phyloP scores from a whole-genome alignment of 768 basidiomycete species.

The Dioszegia crocea region DNA sequence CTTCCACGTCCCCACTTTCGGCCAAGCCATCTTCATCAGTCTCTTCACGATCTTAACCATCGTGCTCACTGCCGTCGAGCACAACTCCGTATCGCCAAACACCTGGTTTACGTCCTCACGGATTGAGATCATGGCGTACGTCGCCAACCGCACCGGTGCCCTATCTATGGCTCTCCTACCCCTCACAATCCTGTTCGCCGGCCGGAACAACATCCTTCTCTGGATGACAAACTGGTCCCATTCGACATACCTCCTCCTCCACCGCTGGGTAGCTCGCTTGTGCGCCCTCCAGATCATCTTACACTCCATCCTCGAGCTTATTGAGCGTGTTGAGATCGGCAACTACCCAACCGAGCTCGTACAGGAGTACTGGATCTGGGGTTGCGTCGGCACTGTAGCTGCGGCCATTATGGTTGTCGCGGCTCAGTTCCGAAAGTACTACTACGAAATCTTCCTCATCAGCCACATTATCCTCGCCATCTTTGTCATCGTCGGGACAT shows the following conservation, averaged over 20 bases:
- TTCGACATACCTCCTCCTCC: slow-evolving; percentile 16
- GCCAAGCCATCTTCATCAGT: slow-evolving; percentile 3
- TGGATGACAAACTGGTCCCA: slow-evolving; percentile 21
- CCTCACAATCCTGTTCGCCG: slow-evolving; percentile 17
- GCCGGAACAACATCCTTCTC: slow-evolving; percentile 20
- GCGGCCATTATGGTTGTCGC: slow-evolving; percentile 6
- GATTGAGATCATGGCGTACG: slow-evolving; percentile 11
- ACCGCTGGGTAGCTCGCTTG: slow-evolving; percentile 13
- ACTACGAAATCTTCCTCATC: slow-evolving; percentile 20
- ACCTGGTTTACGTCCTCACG: slow-evolving; percentile 4
- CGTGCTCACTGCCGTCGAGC: slow-evolving; percentile 9
- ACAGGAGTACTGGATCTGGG: slow-evolving; percentile 16
- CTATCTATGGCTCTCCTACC: slow-evolving; percentile 15
- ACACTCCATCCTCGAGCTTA: slow-evolving; percentile 3
- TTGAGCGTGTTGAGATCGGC: slow-evolving; percentile 4
- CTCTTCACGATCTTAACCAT: neutral
- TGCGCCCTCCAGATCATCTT: slow-evolving; percentile 9
- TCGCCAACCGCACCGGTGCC: slow-evolving; percentile 15
- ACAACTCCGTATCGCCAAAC: slow-evolving; percentile 10
- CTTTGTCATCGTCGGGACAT: slow-evolving; percentile 11
- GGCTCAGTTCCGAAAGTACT: slow-evolving; percentile 5
- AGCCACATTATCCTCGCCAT: slow-evolving; percentile 15
- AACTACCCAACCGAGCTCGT: neutral
- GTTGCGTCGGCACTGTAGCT: slow-evolving; percentile 13
- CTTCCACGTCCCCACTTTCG: slow-evolving; percentile 3